Percentiles rank a stretch among this genome's conserved stretches.
Evolutionary conservation across 495 filamentous ascomycete species (phyloP).

Genomic region (Neurospora discreta): DNA sequence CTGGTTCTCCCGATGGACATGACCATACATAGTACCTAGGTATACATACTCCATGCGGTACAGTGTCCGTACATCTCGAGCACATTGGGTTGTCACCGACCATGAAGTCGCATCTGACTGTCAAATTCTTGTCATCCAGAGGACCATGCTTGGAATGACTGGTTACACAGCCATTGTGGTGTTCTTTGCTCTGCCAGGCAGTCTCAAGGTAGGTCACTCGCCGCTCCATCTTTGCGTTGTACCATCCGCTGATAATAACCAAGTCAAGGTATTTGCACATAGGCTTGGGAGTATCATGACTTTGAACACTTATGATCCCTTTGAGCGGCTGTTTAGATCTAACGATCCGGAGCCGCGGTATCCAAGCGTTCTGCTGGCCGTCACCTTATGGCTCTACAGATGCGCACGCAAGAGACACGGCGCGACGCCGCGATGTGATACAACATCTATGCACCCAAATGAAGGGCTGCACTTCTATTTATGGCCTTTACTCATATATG

Average conservation of each 20-base stretch:
- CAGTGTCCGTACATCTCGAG: not conserved
- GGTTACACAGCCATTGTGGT: not conserved
- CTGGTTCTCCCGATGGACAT: not conserved
- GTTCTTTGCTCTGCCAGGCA: not conserved
- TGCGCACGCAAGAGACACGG: slow-evolving; percentile 4
- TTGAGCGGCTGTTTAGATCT: not conserved
- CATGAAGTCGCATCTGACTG: not conserved
- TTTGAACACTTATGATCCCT: not conserved
- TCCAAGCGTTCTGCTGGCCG: not conserved
- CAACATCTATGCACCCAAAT: slow-evolving; percentile 8
- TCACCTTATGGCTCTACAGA: not conserved
- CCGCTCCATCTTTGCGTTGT: not conserved
- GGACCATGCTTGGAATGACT: not conserved
- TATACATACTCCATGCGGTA: not conserved
- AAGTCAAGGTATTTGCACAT: not conserved
- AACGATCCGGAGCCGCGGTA: not conserved
- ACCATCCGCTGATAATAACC: not conserved
- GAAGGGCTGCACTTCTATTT: slow-evolving; percentile 12
- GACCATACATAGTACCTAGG: too few species aligned
- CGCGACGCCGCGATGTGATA: slow-evolving; percentile 8
- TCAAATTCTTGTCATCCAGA: not conserved
- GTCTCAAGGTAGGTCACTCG: not conserved
- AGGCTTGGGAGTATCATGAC: not conserved
- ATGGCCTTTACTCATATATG: slow-evolving; percentile 8
- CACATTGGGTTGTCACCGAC: not conserved